Conservation (phyloP, 75 land plant genomes). For the Cupressus sempervirens region DNA sequence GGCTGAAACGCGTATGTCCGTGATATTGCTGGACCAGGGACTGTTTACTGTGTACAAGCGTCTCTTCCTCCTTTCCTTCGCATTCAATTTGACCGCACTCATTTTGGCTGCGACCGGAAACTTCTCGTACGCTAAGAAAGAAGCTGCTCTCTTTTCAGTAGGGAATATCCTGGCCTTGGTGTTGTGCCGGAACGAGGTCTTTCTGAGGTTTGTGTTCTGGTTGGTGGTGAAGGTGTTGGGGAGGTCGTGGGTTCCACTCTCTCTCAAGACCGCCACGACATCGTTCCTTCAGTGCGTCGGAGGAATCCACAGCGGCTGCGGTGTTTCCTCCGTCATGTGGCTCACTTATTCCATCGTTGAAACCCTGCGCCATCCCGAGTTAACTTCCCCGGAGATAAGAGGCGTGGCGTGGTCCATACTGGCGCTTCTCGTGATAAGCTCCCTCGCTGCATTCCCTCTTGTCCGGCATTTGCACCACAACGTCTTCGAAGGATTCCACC, state of each 20-base stretch:
- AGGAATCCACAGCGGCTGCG: conserved; percentile 37
- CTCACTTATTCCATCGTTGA: conserved; percentile 27
- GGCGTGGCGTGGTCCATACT: conserved; percentile 38
- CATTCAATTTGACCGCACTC: conserved; percentile 22
- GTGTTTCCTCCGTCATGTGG: conserved; percentile 51
- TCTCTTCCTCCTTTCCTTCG: conserved; percentile 30
- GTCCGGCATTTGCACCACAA: conserved; percentile 67
- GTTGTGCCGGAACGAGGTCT: conserved; percentile 51
- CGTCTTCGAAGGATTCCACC: conserved; percentile 44
- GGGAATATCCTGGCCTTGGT: conserved; percentile 41
- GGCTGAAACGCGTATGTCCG: conserved; percentile 22
- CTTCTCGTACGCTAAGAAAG: conserved; percentile 33
- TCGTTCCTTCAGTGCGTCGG: conserved; percentile 45
- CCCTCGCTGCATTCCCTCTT: conserved; percentile 51
- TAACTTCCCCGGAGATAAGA: conserved; percentile 19
- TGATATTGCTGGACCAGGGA: conserved; percentile 54
- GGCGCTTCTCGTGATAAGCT: conserved; percentile 26
- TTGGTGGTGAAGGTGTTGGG: conserved; percentile 34
- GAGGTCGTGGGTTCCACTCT: conserved; percentile 39
- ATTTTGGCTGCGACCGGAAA: conserved; percentile 33
- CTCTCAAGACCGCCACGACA: conserved; percentile 31
- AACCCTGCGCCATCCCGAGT: conserved; percentile 20
- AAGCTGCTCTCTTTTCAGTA: conserved; percentile 37
- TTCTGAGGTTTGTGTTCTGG: conserved; percentile 43
- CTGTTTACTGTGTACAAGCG: conserved; percentile 54